Conservation (phyloP, 2,329 filamentous ascomycete genomes). For the Penicillium sp. region DNA sequence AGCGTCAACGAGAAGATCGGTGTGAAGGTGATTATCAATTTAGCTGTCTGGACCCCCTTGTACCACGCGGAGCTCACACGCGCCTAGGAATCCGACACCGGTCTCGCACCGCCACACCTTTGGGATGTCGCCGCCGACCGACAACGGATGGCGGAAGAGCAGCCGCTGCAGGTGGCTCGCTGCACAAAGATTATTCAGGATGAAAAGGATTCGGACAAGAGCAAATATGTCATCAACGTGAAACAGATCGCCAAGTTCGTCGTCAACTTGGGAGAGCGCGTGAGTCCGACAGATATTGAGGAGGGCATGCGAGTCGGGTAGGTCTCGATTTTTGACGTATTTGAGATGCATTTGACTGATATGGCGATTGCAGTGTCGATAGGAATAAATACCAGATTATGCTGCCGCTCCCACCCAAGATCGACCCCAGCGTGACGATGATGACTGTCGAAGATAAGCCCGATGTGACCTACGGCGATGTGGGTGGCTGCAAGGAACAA, state of each 20-base stretch:
- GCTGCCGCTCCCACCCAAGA: slow-evolving; percentile 91
- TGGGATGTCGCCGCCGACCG: slow-evolving; percentile 98
- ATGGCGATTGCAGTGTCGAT: slow-evolving; percentile 61
- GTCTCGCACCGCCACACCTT: slow-evolving; percentile 93
- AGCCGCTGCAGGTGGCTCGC: slow-evolving; percentile 91
- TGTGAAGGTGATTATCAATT: slow-evolving; percentile 37
- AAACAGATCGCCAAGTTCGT: slow-evolving; percentile 99
- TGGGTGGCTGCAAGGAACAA: slow-evolving; percentile 98
- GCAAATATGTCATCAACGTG: slow-evolving; percentile 99
- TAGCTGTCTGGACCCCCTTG: slow-evolving; percentile 5
- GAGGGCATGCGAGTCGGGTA: slow-evolving; percentile 96
- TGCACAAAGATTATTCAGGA: slow-evolving; percentile 99
- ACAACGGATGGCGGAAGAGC: slow-evolving; percentile 97
- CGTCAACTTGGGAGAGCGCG: slow-evolving; percentile 91
- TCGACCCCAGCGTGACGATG: slow-evolving; percentile 98
- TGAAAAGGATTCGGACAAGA: slow-evolving; percentile 92
- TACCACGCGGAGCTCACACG: slow-evolving; percentile 23
- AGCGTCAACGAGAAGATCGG: slow-evolving; percentile 99
- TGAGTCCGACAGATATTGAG: slow-evolving; percentile 97
- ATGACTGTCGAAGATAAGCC: slow-evolving; percentile 99
- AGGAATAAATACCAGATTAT: slow-evolving; percentile 99
- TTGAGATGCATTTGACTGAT: slow-evolving; percentile 1
- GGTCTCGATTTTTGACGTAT: slow-evolving; percentile 20
- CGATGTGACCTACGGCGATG: slow-evolving; percentile 97
- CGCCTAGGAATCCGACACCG: slow-evolving; percentile 87